Evolutionary conservation across 345 rosid species (phyloP), one percentile per base, ranked within the genome.

Genomic region (Punica granatum): DNA sequence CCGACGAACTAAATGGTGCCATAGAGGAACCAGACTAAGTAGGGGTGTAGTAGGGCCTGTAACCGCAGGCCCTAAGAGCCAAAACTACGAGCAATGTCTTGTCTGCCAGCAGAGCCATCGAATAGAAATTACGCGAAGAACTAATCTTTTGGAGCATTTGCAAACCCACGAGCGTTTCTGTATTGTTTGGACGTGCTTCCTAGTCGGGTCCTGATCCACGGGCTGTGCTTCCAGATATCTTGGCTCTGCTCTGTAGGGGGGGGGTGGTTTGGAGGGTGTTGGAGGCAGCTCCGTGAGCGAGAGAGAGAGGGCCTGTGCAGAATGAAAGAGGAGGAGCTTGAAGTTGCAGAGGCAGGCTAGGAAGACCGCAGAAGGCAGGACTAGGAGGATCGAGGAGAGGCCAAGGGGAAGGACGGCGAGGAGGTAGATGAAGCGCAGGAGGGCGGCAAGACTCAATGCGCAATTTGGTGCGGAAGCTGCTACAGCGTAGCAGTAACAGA

Each of bases 321-420:
- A 82, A 79, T 66, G 75, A 79, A n/a, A n/a, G n/a, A n/a, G n/a
- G 67, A 84, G 77, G 75, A 84, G 88, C 72, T 82, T 84, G 76
- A 74, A 70, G 69, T 48, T 74, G 64, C 77, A 76, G 21, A 82
- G 81, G 81, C 85, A 74, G 2, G 71, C 23, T n/a, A 82, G 65
- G 76, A 76, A 75, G 70, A 82, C 70, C 18, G 70, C 25, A 25
- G 82, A 58, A 61, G 64, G 9, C 59, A 68, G 68, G 26, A 54
- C 33, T 36, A 74, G 71, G 64, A 65, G 72, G 66, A 48, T 2
- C 16, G 71, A 0, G 65, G 78, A 28, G 74, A 76, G 72, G 18
- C 41, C 1, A 28, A 77, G 73, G 41, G 81, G 83, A 53, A 81
- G 77, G 72, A 63, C 32, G 68, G 74, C 23, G 71, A 84, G 77